A percentile compares a stretch with the other conserved stretches of the same genome.
Conservation (phyloP, 2,329 filamentous ascomycete species). For the Curvularia sp. region DNA sequence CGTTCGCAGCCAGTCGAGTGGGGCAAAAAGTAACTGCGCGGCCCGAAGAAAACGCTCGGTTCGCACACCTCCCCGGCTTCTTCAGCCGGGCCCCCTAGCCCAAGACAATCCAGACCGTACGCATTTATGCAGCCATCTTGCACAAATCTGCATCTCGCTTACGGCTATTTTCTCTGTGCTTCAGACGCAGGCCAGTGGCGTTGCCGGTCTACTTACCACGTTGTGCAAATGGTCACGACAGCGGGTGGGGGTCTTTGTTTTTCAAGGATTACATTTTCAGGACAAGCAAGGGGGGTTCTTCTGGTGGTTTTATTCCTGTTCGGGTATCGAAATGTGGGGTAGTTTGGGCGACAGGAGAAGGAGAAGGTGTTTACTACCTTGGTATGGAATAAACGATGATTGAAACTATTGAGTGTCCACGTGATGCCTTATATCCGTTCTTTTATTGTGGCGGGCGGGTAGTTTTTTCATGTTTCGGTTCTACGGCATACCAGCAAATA, state of each 20-base stretch:
- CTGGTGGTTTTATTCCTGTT: not conserved
- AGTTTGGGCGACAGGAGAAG: not conserved
- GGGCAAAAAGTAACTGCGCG: not conserved
- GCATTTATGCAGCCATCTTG: not conserved
- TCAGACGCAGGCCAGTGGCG: not conserved
- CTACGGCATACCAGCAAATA: not conserved
- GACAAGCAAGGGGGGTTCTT: not conserved
- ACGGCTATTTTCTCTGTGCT: not conserved
- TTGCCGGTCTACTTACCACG: not conserved
- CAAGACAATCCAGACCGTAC: not conserved
- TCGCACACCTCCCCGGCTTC: not conserved
- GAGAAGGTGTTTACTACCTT: not conserved
- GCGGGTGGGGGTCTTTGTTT: not conserved
- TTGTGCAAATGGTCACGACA: not conserved
- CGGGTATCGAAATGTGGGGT: not conserved
- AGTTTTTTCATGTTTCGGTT: not conserved
- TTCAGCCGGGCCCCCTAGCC: not conserved
- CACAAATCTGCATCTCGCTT: not conserved
- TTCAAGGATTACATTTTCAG: not conserved
- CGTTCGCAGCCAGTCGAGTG: not conserved
- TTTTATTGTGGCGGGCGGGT: not conserved
- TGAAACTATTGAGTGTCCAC: not conserved
- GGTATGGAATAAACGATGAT: not conserved
- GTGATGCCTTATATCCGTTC: not conserved
- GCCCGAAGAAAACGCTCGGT: not conserved